Evolutionary conservation across 495 filamentous ascomycete species (phyloP).

Genomic region (Glonium stellatum): DNA sequence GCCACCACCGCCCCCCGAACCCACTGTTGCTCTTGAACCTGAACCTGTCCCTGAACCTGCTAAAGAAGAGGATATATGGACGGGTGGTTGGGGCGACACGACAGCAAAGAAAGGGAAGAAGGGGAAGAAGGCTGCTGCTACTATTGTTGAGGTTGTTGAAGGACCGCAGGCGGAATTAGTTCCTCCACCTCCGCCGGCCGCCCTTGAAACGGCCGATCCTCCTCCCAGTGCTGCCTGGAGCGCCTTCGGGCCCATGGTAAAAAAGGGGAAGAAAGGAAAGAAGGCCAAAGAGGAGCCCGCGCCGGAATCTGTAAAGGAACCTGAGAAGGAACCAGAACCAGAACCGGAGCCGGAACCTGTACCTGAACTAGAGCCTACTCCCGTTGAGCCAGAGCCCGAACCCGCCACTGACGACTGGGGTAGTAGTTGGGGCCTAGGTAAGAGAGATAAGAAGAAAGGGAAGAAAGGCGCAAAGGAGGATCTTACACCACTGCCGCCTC

Average conservation of each 20-base stretch:
- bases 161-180: background rate
- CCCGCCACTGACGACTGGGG: background rate
- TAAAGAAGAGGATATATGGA: background rate
- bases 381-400: background rate
- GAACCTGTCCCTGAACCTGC: constrained; percentile 32
- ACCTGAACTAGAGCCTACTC: background rate
- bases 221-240: background rate
- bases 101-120: constrained; percentile 5
- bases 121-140: background rate
- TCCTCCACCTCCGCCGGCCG: background rate
- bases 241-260: constrained; percentile 31
- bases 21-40: too few relatives aligned
- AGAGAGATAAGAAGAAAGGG: background rate
- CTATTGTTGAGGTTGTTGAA: background rate
- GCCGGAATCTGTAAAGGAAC: too few relatives aligned
- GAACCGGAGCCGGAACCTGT: background rate
- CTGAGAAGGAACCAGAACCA: background rate
- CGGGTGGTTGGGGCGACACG: background rate
- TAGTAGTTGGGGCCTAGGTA: background rate
- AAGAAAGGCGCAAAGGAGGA: background rate
- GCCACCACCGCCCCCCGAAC: too few relatives aligned
- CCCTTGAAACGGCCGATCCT: background rate
- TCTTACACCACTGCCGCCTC: background rate
- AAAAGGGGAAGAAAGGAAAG: constrained; percentile 41
- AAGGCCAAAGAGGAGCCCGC: constrained; percentile 34